Evolutionary conservation across 2,329 filamentous ascomycete genomes (phyloP).

Genomic region (Cryphonectria nitschkei): DNA sequence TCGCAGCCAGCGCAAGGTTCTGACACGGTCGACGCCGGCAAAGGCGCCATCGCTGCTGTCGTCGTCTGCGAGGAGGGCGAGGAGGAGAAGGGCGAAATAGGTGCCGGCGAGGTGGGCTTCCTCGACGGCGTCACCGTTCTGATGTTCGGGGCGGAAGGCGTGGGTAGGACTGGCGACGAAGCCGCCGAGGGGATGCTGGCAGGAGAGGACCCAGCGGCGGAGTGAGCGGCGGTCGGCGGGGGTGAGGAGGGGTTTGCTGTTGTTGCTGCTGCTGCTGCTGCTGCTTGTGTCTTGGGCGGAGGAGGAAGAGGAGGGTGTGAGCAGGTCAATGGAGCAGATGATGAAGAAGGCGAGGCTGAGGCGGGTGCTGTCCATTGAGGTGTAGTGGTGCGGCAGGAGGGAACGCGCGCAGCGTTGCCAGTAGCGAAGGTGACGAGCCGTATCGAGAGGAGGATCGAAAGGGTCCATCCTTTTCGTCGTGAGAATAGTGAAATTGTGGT

Average conservation of each 20-base stretch:
- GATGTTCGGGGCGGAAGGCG: slow-evolving; percentile 41
- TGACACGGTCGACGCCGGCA: slow-evolving; percentile 65
- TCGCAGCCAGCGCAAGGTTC: slow-evolving; percentile 74
- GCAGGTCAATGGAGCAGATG: slow-evolving; percentile 80
- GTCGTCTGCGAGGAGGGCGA: slow-evolving; percentile 57
- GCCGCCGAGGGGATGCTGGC: slow-evolving; percentile 84
- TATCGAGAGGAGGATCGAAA: slow-evolving; percentile 51
- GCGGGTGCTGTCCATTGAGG: slow-evolving; percentile 85
- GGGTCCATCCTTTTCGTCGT: slow-evolving; percentile 30
- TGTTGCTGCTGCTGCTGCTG: background rate
- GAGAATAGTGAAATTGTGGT: background rate
- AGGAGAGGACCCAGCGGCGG: slow-evolving; percentile 80
- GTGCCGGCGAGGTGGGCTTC: slow-evolving; percentile 81
- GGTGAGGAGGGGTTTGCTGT: slow-evolving; percentile 45
- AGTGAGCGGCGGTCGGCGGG: slow-evolving; percentile 48
- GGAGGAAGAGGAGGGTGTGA: slow-evolving; percentile 63
- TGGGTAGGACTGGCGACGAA: slow-evolving; percentile 85
- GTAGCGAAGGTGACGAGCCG: slow-evolving; percentile 79
- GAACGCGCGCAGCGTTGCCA: slow-evolving; percentile 88
- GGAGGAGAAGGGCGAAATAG: slow-evolving; percentile 79
- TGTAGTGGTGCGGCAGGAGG: slow-evolving; percentile 81
- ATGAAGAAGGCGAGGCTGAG: slow-evolving; percentile 91
- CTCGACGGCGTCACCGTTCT: slow-evolving; percentile 39
- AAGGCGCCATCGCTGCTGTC: slow-evolving; percentile 50
- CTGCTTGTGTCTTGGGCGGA: slow-evolving; percentile 39